Evolutionary conservation across 2,329 filamentous ascomycete species (phyloP).

Genomic region (Alternaria gaisen): DNA sequence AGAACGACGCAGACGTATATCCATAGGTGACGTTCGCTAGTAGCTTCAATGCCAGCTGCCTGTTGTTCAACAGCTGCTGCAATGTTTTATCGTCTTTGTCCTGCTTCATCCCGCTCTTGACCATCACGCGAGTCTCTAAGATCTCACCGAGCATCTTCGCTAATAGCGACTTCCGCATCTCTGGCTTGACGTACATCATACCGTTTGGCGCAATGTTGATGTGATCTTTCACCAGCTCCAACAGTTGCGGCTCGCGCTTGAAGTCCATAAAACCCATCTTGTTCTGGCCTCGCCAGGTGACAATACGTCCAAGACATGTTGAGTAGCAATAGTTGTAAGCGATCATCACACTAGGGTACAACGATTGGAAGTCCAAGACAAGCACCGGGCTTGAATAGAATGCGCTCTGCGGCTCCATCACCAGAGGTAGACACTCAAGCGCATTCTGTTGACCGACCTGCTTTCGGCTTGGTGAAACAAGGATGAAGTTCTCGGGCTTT

Average conservation of each 20-base stretch:
- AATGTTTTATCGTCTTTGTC: slow-evolving; percentile 88
- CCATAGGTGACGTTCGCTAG: slow-evolving; percentile 99
- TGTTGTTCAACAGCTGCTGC: slow-evolving; percentile 88
- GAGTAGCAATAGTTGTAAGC: slow-evolving; percentile 99
- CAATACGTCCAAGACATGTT: slow-evolving; percentile 87
- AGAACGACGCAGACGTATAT: slow-evolving; percentile 96
- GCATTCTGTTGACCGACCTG: slow-evolving; percentile 96
- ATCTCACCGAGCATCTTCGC: slow-evolving; percentile 98
- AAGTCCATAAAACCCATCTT: slow-evolving; percentile 97
- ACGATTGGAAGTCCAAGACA: slow-evolving; percentile 93
- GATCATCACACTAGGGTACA: slow-evolving; percentile 98
- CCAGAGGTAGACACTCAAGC: slow-evolving; percentile 89
- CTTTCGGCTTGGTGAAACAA: slow-evolving; percentile 88
- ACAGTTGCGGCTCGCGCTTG: slow-evolving; percentile 74
- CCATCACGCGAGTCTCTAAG: slow-evolving; percentile 94
- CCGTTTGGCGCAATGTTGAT: slow-evolving; percentile 96
- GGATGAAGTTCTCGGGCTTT: slow-evolving; percentile 92
- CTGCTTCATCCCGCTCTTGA: slow-evolving; percentile 94
- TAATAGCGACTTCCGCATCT: slow-evolving; percentile 86
- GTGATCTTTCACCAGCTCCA: slow-evolving; percentile 81
- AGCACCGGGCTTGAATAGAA: slow-evolving; percentile 91
- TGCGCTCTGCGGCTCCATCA: slow-evolving; percentile 96
- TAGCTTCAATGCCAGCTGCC: slow-evolving; percentile 91
- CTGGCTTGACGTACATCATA: slow-evolving; percentile 90
- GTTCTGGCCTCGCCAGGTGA: slow-evolving; percentile 86